A percentile compares a stretch with the other conserved stretches of the same genome.
Conservation (phyloP, 2,329 filamentous ascomycete genomes). For the Basipetospora chlamydospora region DNA sequence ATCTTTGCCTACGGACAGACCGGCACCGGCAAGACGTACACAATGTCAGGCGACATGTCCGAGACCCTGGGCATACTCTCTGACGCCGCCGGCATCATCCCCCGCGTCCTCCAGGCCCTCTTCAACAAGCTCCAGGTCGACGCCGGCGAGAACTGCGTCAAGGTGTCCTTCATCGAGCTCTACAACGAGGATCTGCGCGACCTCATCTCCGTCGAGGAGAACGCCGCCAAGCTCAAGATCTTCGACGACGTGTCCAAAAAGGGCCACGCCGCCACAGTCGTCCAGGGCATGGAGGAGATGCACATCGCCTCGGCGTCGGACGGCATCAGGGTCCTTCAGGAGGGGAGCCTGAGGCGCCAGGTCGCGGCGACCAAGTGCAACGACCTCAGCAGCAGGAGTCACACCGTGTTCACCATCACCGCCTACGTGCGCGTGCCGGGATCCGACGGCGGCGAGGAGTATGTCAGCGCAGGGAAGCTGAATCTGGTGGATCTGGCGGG, state of each 20-base stretch:
- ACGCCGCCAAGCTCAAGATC: slow-evolving; percentile 79
- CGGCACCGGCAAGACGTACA: slow-evolving; percentile 96
- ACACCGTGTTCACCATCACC: slow-evolving; percentile 94
- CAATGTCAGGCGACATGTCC: slow-evolving; percentile 96
- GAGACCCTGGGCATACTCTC: slow-evolving; percentile 74
- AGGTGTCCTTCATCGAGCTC: slow-evolving; percentile 95
- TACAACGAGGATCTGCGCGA: slow-evolving; percentile 97
- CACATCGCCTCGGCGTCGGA: slow-evolving; percentile 75
- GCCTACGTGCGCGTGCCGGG: slow-evolving; percentile 72
- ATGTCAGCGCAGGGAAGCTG: slow-evolving; percentile 79
- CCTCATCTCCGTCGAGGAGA: slow-evolving; percentile 69
- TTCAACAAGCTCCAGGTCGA: slow-evolving; percentile 74
- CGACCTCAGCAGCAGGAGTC: slow-evolving; percentile 89
- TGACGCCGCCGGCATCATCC: slow-evolving; percentile 89
- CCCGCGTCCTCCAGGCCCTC: slow-evolving; percentile 72
- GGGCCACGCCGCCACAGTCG: slow-evolving; percentile 70
- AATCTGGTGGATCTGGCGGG: slow-evolving; percentile 94
- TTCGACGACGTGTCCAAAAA: slow-evolving; percentile 82
- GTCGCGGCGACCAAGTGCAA: slow-evolving; percentile 99
- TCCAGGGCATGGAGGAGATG: slow-evolving; percentile 95
- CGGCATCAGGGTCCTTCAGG: slow-evolving; percentile 77
- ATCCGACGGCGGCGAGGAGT: slow-evolving; percentile 78
- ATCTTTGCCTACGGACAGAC: slow-evolving; percentile 98
- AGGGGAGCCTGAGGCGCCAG: slow-evolving; percentile 84
- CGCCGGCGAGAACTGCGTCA: slow-evolving; percentile 73